Conservation (phyloP, 2,329 filamentous ascomycete species). For the Stemphylium lycopersici region DNA sequence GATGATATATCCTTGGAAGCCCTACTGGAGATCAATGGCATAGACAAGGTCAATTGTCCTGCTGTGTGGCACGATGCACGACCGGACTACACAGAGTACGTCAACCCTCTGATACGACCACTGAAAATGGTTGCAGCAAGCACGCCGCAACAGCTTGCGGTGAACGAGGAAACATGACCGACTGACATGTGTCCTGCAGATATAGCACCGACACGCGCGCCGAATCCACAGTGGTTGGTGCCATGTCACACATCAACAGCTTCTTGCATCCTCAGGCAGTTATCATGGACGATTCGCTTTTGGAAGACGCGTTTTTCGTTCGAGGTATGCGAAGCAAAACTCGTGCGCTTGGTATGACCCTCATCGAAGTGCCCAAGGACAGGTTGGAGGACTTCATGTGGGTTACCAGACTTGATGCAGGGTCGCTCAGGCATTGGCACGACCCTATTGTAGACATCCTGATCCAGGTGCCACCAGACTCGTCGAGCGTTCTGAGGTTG, state of each 20-base stretch:
- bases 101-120: background rate
- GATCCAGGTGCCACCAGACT: constrained; percentile 73
- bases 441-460: constrained; percentile 79
- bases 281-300: constrained; percentile 70
- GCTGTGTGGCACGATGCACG: constrained; percentile 76
- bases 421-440: constrained; percentile 78
- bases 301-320: constrained; percentile 73
- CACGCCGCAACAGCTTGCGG: background rate
- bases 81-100: constrained; percentile 68
- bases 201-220: constrained; percentile 73
- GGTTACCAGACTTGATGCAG: constrained; percentile 77
- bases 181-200: background rate
- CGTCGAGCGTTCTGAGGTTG: constrained; percentile 78
- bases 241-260: constrained; percentile 71
- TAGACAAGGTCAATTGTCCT: constrained; percentile 70
- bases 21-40: constrained; percentile 77
- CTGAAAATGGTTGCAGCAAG: background rate
- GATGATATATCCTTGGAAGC: constrained; percentile 72
- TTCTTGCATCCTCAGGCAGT: constrained; percentile 80
- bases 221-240: constrained; percentile 66
- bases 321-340: constrained; percentile 64
- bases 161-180: background rate
- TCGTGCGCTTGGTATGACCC: constrained; percentile 59
- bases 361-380: constrained; percentile 76
- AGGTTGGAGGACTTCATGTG: constrained; percentile 71